Evolutionary conservation across 352 stramenopile species (phyloP).

Genomic region (Phytopythium montanum): DNA sequence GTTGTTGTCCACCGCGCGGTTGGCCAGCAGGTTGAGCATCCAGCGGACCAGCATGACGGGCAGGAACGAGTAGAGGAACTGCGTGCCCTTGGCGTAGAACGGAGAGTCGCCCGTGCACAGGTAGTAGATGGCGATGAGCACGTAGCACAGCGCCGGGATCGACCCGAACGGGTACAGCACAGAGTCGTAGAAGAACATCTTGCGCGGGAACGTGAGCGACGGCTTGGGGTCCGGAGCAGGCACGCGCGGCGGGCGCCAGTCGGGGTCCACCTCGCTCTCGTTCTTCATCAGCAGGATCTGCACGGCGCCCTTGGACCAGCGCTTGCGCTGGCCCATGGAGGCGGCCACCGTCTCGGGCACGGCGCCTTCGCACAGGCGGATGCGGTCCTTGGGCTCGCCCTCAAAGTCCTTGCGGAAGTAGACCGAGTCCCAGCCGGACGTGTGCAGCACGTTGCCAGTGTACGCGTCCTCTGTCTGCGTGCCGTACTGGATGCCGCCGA

Average conservation of each 20-base stretch:
- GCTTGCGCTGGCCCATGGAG: conserved; percentile 84
- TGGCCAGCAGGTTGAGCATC: conserved; percentile 82
- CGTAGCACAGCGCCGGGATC: conserved; percentile 82
- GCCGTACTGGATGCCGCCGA: conserved; percentile 88
- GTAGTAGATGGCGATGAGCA: conserved; percentile 84
- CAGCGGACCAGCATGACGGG: conserved; percentile 74
- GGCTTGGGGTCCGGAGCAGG: conserved; percentile 81
- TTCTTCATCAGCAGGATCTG: conserved; percentile 90
- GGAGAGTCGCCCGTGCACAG: conserved; percentile 79
- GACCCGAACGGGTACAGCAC: conserved; percentile 88
- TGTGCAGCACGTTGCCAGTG: conserved; percentile 84
- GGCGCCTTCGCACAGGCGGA: conserved; percentile 79
- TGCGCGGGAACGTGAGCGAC: conserved; percentile 73
- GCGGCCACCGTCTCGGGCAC: conserved; percentile 82
- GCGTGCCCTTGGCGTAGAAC: conserved; percentile 78
- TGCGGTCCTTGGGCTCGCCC: conserved; percentile 80
- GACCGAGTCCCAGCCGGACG: conserved; percentile 79
- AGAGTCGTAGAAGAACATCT: conserved; percentile 91
- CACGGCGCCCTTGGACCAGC: conserved; percentile 87
- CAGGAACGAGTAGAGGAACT: conserved; percentile 88
- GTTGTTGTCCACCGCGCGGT: conserved; percentile 87
- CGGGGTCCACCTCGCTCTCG: conserved; percentile 85
- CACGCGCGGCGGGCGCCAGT: conserved; percentile 82
- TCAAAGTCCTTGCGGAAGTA: conserved; percentile 92
- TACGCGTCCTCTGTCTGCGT: conserved; percentile 90